phyloP scores from a whole-genome alignment of 1,284 basidiomycete species.

The Inonotus hispidus region DNA sequence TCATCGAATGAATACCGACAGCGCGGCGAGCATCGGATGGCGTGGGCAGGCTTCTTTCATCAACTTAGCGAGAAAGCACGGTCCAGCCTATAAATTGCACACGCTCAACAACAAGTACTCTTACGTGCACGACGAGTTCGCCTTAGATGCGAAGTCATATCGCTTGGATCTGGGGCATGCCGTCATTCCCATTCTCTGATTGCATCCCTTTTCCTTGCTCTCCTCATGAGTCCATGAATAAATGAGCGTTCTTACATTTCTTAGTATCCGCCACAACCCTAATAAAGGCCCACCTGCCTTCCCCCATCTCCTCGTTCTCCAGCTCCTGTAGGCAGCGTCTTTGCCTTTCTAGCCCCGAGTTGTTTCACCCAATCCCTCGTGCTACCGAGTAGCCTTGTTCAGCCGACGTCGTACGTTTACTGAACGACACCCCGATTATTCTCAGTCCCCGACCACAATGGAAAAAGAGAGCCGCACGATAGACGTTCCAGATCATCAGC shows the following conservation, averaged over 20 bases:
- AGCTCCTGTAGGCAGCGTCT: background rate
- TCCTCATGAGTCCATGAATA: background rate
- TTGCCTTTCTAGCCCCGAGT: background rate
- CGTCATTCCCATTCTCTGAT: background rate
- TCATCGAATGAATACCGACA: background rate
- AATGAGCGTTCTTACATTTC: background rate
- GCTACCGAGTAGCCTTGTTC: no score
- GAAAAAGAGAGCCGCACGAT: background rate
- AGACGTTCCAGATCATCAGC: background rate
- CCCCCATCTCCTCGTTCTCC: background rate
- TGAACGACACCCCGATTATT: background rate
- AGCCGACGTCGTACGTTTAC: background rate
- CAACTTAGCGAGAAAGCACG: background rate
- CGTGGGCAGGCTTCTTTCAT: background rate
- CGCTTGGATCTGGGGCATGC: conserved; percentile 1
- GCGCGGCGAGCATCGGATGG: background rate
- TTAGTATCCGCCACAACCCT: background rate
- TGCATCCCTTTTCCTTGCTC: background rate
- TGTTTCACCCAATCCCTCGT: background rate
- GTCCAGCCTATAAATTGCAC: background rate
- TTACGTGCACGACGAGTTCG: conserved; percentile 1
- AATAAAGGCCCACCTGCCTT: background rate
- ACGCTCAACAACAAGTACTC: background rate
- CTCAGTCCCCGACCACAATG: background rate
- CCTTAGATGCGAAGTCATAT: background rate